phyloP scores from a whole-genome alignment of 306 rosid species.

The Bauhinia variegata region DNA sequence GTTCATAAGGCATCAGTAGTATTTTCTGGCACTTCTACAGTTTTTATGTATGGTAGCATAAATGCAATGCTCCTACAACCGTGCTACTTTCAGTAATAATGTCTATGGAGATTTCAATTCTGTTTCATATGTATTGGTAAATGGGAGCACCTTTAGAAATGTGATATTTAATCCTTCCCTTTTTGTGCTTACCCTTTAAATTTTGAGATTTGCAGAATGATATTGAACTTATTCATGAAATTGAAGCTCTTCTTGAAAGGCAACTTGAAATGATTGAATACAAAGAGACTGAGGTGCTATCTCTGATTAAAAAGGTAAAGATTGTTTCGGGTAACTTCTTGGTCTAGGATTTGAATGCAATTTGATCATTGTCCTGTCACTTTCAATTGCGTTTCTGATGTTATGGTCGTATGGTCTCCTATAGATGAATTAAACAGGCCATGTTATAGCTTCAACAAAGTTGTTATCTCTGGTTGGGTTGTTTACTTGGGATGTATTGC shows the following conservation, averaged over 20 bases:
- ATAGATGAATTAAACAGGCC: background rate
- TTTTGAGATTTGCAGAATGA: slow-evolving; percentile 62
- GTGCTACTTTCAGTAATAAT: background rate
- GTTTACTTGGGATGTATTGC: slow-evolving; percentile 23
- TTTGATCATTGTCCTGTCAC: slow-evolving; percentile 7
- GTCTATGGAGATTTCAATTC: background rate
- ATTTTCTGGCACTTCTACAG: background rate
- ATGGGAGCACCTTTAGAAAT: slow-evolving; percentile 26
- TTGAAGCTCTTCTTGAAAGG: slow-evolving; percentile 68
- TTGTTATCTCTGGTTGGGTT: background rate
- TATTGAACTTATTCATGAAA: slow-evolving; percentile 66
- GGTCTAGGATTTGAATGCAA: background rate
- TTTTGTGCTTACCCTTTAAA: slow-evolving; percentile 8
- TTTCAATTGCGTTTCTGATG: slow-evolving; percentile 1
- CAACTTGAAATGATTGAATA: slow-evolving; percentile 66
- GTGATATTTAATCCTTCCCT: slow-evolving; percentile 21
- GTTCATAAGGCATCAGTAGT: background rate
- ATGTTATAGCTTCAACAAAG: background rate
- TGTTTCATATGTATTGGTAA: background rate
- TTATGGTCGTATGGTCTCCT: background rate
- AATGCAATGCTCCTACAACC: background rate
- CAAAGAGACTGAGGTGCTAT: slow-evolving; percentile 76
- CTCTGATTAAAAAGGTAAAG: slow-evolving; percentile 63
- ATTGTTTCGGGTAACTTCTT: background rate
- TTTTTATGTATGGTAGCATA: background rate